phyloP scores from a whole-genome alignment of 2,329 filamentous ascomycete species.

The Whalleya microplaca region DNA sequence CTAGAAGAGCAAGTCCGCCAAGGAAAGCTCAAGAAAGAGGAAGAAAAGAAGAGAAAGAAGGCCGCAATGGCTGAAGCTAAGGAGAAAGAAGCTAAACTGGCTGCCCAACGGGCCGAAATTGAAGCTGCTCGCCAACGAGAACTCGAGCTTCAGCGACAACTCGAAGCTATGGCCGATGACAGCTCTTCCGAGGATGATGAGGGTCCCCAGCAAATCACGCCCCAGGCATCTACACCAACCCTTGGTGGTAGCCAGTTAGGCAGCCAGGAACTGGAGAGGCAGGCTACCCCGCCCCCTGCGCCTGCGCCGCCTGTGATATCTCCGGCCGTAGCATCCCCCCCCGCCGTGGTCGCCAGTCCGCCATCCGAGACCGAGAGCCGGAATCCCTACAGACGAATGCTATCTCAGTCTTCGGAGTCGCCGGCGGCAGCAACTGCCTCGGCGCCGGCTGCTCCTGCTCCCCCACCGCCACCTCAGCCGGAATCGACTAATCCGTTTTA shows the following conservation, averaged over 20 bases:
- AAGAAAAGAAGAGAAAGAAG: slow-evolving; percentile 92
- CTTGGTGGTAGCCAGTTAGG: slow-evolving; percentile 54
- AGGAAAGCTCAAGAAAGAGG: slow-evolving; percentile 93
- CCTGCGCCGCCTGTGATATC: slow-evolving; percentile 53
- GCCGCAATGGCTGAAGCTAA: slow-evolving; percentile 84
- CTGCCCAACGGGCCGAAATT: slow-evolving; percentile 85
- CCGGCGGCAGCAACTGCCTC: slow-evolving; percentile 51
- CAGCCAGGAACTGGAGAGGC: slow-evolving; percentile 59
- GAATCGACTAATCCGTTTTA: slow-evolving; percentile 97
- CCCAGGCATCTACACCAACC: slow-evolving; percentile 63
- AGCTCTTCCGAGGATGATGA: slow-evolving; percentile 84
- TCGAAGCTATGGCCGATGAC: slow-evolving; percentile 75
- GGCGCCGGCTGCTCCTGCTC: slow-evolving; percentile 38
- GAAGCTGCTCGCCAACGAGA: slow-evolving; percentile 90
- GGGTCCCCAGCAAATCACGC: slow-evolving; percentile 70
- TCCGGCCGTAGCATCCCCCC: slow-evolving; percentile 45
- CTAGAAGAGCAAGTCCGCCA: slow-evolving; percentile 93
- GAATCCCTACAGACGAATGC: slow-evolving; percentile 93
- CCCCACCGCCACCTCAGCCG: slow-evolving; percentile 45
- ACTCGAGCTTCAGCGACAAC: slow-evolving; percentile 83
- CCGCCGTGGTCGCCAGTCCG: slow-evolving; percentile 55
- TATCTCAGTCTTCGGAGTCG: slow-evolving; percentile 69
- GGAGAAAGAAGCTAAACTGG: slow-evolving; percentile 84
- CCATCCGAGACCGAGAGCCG: slow-evolving; percentile 76
- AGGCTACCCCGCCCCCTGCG: slow-evolving; percentile 54